Base-by-base conservation (phyloP, 768 basidiomycete genomes). In the Panaeolus cyanescens region DNA sequence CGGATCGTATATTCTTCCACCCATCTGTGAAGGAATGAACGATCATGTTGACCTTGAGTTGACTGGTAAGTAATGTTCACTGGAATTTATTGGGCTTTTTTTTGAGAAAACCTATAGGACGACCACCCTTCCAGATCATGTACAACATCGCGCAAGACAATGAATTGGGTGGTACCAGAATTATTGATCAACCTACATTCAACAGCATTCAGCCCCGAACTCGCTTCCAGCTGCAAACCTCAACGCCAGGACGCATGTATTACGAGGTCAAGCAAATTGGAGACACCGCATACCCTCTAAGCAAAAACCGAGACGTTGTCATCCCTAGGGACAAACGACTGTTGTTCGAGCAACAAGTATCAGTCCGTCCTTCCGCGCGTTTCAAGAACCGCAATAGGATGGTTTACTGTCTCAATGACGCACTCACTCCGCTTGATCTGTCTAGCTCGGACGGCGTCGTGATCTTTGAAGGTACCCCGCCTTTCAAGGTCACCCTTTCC, bases 251-350 rank as follows among this genome's bases (percentile, higher is more conserved):
- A 5, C 83, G 88, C 53, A 88, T 95, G 70, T 93, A 88, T 70
- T 98, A 97, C 68, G 92, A 95, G 71, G 90, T 98, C 63, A 89
- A 92, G 65, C 91, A 92, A 69, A 85, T 97, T 31, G 92, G 91
- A 4, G 96, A 98, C 70, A 80, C 87, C 0, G 87, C 91, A 6
- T 96, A 96, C 72, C 91, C 92, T 10, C 81, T 94, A 25, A 82
- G 86, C 19, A 85, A 89, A 63, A 86, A 85, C 77, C 83, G 80
- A 70, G 77, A 83, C 63, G 75, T 77, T 20, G 76, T 87, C 55
- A 89, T 92, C 65, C 90, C 90, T 19, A 86, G 86, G 13, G 83
- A 83, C 1, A 83, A 89, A 53, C 80, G 91, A 36, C 79, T 92
- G 5, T 75, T 91, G 32, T 89, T 97, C 63, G 91, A 96, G 70